These are phyloP conservation scores for Ascochyta rabiei DNA, from an alignment of 2,329 filamentous ascomycete genomes.

Conservation along the genomic window DNA sequence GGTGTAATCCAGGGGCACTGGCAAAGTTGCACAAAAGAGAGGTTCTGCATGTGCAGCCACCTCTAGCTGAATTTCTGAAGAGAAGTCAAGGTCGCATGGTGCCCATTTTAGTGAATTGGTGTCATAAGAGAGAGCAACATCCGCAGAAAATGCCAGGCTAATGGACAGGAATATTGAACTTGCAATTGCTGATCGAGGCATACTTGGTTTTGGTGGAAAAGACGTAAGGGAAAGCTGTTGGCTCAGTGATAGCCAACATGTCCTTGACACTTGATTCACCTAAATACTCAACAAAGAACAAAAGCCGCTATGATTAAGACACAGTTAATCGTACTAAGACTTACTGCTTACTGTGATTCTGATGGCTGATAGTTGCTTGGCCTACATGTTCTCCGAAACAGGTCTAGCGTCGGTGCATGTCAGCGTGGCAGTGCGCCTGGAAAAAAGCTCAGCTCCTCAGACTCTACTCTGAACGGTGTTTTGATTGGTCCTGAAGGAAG, in stretches of 20 bases:
- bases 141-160: constrained; percentile 8
- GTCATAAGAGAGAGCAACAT: neutral
- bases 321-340: neutral
- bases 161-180: constrained; percentile 6
- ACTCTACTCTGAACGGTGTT: neutral
- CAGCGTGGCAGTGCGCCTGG: constrained; percentile 12
- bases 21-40: constrained; percentile 36
- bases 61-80: neutral
- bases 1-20: constrained; percentile 47
- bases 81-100: constrained; percentile 20
- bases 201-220: neutral
- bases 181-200: constrained; percentile 7
- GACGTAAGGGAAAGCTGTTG: neutral
- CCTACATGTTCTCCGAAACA: neutral
- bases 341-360: constrained; percentile 5
- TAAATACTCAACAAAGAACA: constrained; percentile 2
- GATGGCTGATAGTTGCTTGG: neutral
- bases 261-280: neutral
- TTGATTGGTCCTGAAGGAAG: neutral
- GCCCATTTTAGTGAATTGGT: constrained; percentile 9
- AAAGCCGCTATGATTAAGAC: neutral
- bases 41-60: constrained; percentile 2
- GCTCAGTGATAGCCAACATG: neutral
- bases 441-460: neutral
- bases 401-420: constrained; percentile 1